Percentiles rank a stretch among this genome's conserved stretches.
phyloP scores from a whole-genome alignment of 2,329 filamentous ascomycete genomes.

The Epichloe typhina region DNA sequence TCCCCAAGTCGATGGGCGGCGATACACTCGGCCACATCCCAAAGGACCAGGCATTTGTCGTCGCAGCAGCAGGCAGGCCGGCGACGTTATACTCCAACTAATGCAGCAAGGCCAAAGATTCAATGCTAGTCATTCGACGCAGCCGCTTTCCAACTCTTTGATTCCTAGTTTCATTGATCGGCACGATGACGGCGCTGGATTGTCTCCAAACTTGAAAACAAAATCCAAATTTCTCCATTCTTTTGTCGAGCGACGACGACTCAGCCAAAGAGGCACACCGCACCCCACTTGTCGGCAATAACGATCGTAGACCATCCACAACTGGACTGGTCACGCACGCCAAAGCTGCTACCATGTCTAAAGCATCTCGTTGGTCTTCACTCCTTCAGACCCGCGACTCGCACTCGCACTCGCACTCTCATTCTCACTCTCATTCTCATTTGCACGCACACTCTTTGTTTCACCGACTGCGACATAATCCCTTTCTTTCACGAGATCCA shows the following conservation, averaged over 20 bases:
- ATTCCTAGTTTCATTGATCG: not conserved
- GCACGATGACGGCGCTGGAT: slow-evolving; percentile 4
- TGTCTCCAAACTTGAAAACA: not conserved
- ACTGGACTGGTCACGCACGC: slow-evolving; percentile 5
- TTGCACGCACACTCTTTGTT: slow-evolving; percentile 15
- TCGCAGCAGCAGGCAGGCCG: not conserved
- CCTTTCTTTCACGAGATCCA: slow-evolving; percentile 7
- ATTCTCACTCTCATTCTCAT: slow-evolving; percentile 11
- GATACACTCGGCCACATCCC: not conserved
- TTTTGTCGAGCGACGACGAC: slow-evolving; percentile 6
- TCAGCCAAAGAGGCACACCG: not conserved
- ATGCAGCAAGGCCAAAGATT: not conserved
- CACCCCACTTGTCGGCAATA: slow-evolving; percentile 7
- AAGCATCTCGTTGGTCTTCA: slow-evolving; percentile 22
- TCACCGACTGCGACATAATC: slow-evolving; percentile 8
- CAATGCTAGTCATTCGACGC: not conserved
- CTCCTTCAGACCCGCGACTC: slow-evolving; percentile 22
- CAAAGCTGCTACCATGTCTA: slow-evolving; percentile 19
- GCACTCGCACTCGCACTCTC: slow-evolving; percentile 12
- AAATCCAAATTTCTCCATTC: not conserved
- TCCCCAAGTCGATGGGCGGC: not conserved
- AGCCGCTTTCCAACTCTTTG: not conserved
- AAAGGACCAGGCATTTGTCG: not conserved
- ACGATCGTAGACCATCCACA: slow-evolving; percentile 8
- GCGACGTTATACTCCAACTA: not conserved